Percentiles rank a stretch among this genome's conserved stretches.
phyloP scores from a whole-genome alignment of 2,329 filamentous ascomycete genomes.

The Onygenales sp. region DNA sequence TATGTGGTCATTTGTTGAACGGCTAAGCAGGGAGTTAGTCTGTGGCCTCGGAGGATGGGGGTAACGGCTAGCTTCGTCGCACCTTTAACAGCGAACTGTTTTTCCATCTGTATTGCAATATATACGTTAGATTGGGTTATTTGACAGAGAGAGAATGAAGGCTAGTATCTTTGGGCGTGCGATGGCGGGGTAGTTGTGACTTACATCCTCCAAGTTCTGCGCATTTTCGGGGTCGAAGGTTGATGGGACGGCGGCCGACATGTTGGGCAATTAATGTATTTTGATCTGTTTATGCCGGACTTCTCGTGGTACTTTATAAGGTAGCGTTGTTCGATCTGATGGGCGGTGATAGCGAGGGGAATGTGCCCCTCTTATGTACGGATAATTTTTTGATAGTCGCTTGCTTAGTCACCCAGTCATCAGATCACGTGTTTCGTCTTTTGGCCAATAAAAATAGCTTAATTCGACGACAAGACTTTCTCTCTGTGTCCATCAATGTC shows the following conservation, averaged over 20 bases:
- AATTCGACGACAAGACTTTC: no score
- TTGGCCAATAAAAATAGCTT: no score
- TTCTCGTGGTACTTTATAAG: no score
- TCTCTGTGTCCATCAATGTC: no score
- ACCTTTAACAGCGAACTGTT: slow-evolving; percentile 98
- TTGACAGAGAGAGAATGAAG: background rate
- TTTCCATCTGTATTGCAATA: slow-evolving; percentile 66
- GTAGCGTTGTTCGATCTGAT: no score
- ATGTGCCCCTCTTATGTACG: no score
- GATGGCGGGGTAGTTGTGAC: slow-evolving; percentile 21
- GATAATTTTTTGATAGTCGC: no score
- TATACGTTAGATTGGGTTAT: background rate
- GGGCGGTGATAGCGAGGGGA: no score
- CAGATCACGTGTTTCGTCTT: no score
- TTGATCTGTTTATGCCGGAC: no score
- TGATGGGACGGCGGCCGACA: background rate
- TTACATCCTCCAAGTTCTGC: slow-evolving; percentile 60
- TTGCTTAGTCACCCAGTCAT: no score
- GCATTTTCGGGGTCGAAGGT: slow-evolving; percentile 49
- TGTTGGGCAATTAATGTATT: background rate
- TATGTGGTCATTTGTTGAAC: slow-evolving; percentile 96
- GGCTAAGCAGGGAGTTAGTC: slow-evolving; percentile 35
- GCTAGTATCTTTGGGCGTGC: background rate
- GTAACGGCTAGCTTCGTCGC: slow-evolving; percentile 6
- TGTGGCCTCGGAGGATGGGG: slow-evolving; percentile 4